phyloP scores from a whole-genome alignment of 106 monocot genomes.

The Platanthera zijinensis region DNA sequence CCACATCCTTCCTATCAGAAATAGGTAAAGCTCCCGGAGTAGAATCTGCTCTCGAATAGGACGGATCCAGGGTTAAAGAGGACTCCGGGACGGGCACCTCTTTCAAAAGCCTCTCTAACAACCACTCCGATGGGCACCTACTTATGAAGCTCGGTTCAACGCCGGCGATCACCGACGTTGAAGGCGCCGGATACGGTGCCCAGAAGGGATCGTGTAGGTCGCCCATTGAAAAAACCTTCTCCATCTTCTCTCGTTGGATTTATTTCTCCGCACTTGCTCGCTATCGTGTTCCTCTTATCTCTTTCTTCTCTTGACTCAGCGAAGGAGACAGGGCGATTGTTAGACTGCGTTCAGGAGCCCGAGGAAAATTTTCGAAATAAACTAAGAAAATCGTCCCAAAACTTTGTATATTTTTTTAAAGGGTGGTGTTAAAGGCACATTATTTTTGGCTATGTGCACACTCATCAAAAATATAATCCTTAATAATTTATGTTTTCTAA shows the following conservation, averaged over 20 bases:
- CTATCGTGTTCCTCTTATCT: not conserved
- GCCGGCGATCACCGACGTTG: not conserved
- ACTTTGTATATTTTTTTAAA: too few relatives aligned
- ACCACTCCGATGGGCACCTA: conserved; percentile 49
- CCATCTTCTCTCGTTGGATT: conserved; percentile 22
- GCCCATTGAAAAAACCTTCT: conserved; percentile 50
- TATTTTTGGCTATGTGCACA: too few relatives aligned
- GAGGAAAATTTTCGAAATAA: not conserved
- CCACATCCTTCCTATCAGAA: conserved; percentile 6
- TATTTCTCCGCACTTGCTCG: not conserved
- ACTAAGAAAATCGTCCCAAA: too few relatives aligned
- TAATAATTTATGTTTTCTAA: too few relatives aligned
- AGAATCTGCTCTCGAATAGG: not conserved
- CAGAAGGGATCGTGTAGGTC: conserved; percentile 41
- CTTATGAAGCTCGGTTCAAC: conserved; percentile 14
- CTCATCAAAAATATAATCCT: too few relatives aligned
- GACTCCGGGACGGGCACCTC: conserved; percentile 14
- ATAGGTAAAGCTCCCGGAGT: not conserved
- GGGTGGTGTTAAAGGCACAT: too few relatives aligned
- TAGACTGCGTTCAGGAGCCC: not conserved
- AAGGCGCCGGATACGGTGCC: conserved; percentile 9
- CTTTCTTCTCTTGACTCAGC: not conserved
- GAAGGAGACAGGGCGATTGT: not conserved
- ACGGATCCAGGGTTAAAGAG: not conserved
- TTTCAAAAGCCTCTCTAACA: conserved; percentile 55